A percentile compares a stretch with the other conserved stretches of the same genome.
These are phyloP conservation scores for Xenoacremonium recifei DNA, from an alignment of 2,329 filamentous ascomycete species.

Conservation along the genomic window DNA sequence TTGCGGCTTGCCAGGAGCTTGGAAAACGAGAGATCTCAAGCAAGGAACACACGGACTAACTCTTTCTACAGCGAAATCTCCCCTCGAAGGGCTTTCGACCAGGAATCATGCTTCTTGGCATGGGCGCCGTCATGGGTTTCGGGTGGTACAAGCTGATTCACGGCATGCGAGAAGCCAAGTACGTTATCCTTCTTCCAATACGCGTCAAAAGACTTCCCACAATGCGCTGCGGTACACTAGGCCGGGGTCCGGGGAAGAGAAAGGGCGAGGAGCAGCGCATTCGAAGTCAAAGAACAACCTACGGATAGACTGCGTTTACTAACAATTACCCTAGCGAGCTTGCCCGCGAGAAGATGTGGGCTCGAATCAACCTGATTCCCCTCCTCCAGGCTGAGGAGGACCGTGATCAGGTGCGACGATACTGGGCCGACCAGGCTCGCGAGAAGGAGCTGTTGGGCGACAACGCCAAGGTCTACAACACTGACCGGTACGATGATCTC, in stretches of 20 bases:
- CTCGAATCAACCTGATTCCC: constrained; percentile 90
- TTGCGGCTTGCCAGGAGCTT: too few relatives aligned
- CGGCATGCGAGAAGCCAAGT: constrained; percentile 91
- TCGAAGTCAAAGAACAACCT: neutral
- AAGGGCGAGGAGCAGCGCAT: neutral
- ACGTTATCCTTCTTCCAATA: constrained; percentile 35
- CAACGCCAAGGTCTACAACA: constrained; percentile 83
- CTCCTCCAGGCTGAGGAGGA: constrained; percentile 95
- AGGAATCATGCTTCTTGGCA: constrained; percentile 71
- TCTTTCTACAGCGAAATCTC: constrained; percentile 79
- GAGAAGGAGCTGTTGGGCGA: constrained; percentile 89
- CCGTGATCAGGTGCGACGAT: constrained; percentile 85
- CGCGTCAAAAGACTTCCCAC: neutral
- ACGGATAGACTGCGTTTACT: constrained; percentile 1
- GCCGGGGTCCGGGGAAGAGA: neutral
- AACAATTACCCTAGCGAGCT: constrained; percentile 66
- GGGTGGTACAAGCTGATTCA: constrained; percentile 85
- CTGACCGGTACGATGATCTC: constrained; percentile 76
- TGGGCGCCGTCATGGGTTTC: constrained; percentile 78
- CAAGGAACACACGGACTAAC: too few relatives aligned
- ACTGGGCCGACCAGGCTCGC: constrained; percentile 81
- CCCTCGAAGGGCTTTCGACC: constrained; percentile 89
- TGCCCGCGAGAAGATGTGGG: constrained; percentile 97
- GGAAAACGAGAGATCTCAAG: too few relatives aligned
- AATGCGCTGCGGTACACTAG: neutral